phyloP scores from a whole-genome alignment of 2,329 filamentous ascomycete genomes.

The Calonectria honghensis region DNA sequence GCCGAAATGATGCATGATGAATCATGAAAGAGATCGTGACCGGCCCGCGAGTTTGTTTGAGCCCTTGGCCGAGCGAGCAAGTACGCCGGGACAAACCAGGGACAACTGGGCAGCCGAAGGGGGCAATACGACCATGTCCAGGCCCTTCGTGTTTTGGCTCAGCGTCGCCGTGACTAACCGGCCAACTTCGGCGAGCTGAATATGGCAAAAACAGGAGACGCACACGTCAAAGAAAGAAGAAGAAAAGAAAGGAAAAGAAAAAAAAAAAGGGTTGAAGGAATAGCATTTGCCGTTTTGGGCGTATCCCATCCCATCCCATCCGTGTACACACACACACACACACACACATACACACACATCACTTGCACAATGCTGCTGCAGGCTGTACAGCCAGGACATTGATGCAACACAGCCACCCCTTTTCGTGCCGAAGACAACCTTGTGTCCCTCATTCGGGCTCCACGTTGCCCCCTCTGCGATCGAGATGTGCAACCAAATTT shows the following conservation, averaged over 20 bases:
- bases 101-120: background rate
- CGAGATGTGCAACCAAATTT: background rate
- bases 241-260: background rate
- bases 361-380: background rate
- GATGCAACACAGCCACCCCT: background rate
- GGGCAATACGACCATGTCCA: background rate
- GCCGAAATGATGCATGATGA: conserved; percentile 29
- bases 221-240: background rate
- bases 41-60: background rate
- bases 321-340: background rate
- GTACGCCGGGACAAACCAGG: background rate
- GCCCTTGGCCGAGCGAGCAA: background rate
- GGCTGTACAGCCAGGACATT: background rate
- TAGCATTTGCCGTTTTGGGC: background rate
- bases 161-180: conserved; percentile 18
- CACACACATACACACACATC: background rate
- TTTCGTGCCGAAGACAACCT: too few relatives aligned
- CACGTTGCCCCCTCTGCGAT: background rate
- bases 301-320: background rate
- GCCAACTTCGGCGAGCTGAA: conserved; percentile 44
- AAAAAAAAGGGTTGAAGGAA: background rate
- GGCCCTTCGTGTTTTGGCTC: conserved; percentile 12
- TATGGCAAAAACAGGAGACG: conserved; percentile 41
- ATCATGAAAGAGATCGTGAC: conserved; percentile 7
- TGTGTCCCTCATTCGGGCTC: background rate